phyloP scores from a whole-genome alignment of 2,329 filamentous ascomycete genomes.

The Trichoderma gracile region DNA sequence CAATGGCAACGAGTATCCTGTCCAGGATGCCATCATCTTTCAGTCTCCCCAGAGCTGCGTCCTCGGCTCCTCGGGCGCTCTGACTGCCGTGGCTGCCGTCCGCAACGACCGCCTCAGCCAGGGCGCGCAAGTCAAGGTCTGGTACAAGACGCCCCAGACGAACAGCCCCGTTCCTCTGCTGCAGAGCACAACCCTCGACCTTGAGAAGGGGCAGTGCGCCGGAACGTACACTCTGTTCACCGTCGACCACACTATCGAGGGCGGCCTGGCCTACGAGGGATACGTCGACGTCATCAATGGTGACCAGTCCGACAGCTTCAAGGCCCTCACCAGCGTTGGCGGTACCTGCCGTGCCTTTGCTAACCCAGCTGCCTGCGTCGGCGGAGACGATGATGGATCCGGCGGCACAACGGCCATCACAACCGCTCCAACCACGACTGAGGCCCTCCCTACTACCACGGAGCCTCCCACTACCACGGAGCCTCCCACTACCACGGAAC shows the following conservation, averaged over 20 bases:
- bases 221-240: constrained; percentile 53
- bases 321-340: constrained; percentile 47
- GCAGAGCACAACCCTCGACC: constrained; percentile 40
- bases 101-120: constrained; percentile 49
- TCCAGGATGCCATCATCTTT: constrained; percentile 57
- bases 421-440: constrained; percentile 26
- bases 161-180: constrained; percentile 48
- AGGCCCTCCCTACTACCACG: constrained; percentile 7
- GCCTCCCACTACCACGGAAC: background rate
- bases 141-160: constrained; percentile 46
- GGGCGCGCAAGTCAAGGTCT: constrained; percentile 46
- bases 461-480: constrained; percentile 1
- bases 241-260: constrained; percentile 46
- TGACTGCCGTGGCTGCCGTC: constrained; percentile 50
- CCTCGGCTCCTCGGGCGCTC: constrained; percentile 43
- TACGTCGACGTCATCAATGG: constrained; percentile 49
- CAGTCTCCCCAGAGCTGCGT: constrained; percentile 61
- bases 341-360: constrained; percentile 48
- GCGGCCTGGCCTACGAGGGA: constrained; percentile 47
- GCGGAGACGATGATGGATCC: constrained; percentile 26
- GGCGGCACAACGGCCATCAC: constrained; percentile 26
- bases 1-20: constrained; percentile 56
- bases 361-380: constrained; percentile 37
- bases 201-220: constrained; percentile 47
- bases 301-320: constrained; percentile 50